Conservation (phyloP, 192 early-diverging fungal genomes). For the Backusella tarrabulga region DNA sequence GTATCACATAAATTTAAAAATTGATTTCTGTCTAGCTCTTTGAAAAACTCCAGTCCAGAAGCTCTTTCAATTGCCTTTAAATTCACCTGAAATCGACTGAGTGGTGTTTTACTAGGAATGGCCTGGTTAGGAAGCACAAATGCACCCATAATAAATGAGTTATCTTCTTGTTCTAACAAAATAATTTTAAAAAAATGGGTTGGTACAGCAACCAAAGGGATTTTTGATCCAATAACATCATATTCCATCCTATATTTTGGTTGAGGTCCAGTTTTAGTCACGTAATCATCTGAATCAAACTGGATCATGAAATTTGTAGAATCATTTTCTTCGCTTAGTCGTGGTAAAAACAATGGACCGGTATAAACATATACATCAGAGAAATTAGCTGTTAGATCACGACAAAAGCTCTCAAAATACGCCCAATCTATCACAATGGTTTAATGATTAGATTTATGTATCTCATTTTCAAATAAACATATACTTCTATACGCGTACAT, state of each 20-base stretch:
- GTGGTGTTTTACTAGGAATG: slow-evolving; percentile 58
- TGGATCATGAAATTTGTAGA: background rate
- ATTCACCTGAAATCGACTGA: slow-evolving; percentile 65
- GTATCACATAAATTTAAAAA: slow-evolving; percentile 17
- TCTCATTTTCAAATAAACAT: background rate
- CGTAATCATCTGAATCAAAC: background rate
- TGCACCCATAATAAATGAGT: slow-evolving; percentile 48
- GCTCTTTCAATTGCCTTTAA: slow-evolving; percentile 69
- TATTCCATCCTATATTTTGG: slow-evolving; percentile 22
- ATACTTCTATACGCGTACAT: slow-evolving; percentile 23
- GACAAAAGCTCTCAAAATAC: slow-evolving; percentile 50
- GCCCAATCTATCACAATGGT: slow-evolving; percentile 48
- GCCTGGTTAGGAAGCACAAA: slow-evolving; percentile 85
- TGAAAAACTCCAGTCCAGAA: slow-evolving; percentile 67
- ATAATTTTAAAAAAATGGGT: slow-evolving; percentile 62
- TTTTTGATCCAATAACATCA: slow-evolving; percentile 17
- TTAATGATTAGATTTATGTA: background rate
- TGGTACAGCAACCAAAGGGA: slow-evolving; percentile 44
- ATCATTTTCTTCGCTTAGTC: background rate
- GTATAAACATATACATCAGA: slow-evolving; percentile 58
- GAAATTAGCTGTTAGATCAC: slow-evolving; percentile 42
- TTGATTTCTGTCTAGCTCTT: slow-evolving; percentile 5
- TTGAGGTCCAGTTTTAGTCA: background rate
- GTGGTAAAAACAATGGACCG: slow-evolving; percentile 57
- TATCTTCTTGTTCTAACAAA: slow-evolving; percentile 23